Evolutionary conservation across 768 basidiomycete genomes (phyloP).

Genomic region (Mycena alexandri): DNA sequence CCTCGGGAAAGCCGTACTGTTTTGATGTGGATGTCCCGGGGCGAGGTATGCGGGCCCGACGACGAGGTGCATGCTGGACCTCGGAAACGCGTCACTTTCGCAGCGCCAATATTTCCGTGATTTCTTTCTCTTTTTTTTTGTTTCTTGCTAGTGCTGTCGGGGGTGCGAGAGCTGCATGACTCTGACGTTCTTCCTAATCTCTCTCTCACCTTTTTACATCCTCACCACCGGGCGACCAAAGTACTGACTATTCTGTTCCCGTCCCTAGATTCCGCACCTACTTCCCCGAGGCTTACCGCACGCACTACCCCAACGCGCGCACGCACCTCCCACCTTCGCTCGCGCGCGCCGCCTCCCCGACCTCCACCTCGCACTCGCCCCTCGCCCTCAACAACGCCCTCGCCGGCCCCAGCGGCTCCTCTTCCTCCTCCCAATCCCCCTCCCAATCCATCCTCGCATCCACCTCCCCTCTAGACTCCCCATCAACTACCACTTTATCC

Average conservation of each 20-base stretch:
- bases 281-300: constrained; percentile 92
- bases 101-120: too few relatives aligned
- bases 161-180: too few relatives aligned
- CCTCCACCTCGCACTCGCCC: neutral
- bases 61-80: too few relatives aligned
- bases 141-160: too few relatives aligned
- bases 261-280: constrained; percentile 84
- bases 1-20: too few relatives aligned
- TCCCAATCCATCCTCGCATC: neutral
- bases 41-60: too few relatives aligned
- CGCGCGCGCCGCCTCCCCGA: constrained; percentile 21
- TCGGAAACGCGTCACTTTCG: too few relatives aligned
- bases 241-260: neutral
- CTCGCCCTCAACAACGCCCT: neutral
- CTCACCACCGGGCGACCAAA: too few relatives aligned
- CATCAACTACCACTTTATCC: too few relatives aligned
- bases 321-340: constrained; percentile 74
- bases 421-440: too few relatives aligned
- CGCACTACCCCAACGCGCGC: constrained; percentile 91
- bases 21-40: too few relatives aligned
- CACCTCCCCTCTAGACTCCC: neutral
- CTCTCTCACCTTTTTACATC: neutral
- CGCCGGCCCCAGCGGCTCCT: neutral
- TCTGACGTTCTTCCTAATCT: neutral
- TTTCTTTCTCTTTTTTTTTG: too few relatives aligned